Percentiles rank a stretch among this genome's conserved stretches.
These are phyloP conservation scores for Xylaria hypoxylon DNA, from an alignment of 2,329 filamentous ascomycete genomes.

Conservation along the genomic window DNA sequence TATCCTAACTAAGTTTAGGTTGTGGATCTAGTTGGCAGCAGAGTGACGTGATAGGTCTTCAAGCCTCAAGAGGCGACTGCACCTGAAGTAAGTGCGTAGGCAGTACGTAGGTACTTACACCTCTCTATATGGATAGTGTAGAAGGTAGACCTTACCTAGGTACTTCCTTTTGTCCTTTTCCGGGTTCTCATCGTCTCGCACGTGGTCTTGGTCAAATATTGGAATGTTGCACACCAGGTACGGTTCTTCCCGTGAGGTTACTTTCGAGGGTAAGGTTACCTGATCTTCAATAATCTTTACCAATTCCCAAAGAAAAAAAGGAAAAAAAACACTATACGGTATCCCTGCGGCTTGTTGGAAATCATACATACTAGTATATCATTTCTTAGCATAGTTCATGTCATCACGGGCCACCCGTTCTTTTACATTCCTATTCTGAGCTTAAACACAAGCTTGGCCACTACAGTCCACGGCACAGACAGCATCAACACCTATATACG, in stretches of 20 bases:
- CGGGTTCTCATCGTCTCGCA: slow-evolving; percentile 12
- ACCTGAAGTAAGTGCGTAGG: neutral
- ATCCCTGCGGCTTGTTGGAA: neutral
- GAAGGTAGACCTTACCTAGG: neutral
- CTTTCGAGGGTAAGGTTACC: slow-evolving; percentile 16
- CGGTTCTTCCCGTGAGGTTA: slow-evolving; percentile 26
- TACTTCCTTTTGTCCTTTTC: slow-evolving; percentile 19
- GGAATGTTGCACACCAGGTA: slow-evolving; percentile 18
- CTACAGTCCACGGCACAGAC: neutral
- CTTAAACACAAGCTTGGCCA: slow-evolving; percentile 9
- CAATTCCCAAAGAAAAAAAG: neutral
- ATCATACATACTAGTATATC: neutral
- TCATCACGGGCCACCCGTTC: slow-evolving; percentile 14
- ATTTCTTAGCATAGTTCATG: neutral
- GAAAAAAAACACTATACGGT: neutral
- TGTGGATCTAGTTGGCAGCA: slow-evolving; percentile 26
- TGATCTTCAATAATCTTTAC: slow-evolving; percentile 16
- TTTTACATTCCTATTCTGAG: neutral
- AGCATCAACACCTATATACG: neutral
- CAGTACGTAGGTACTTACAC: neutral
- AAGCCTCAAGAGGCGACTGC: slow-evolving; percentile 27
- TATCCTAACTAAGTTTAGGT: slow-evolving; percentile 9
- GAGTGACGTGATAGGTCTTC: slow-evolving; percentile 38
- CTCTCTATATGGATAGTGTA: neutral
- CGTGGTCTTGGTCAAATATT: slow-evolving; percentile 21